Base-by-base conservation (phyloP, 106 monocot genomes). In the Ottelia alismoides region DNA sequence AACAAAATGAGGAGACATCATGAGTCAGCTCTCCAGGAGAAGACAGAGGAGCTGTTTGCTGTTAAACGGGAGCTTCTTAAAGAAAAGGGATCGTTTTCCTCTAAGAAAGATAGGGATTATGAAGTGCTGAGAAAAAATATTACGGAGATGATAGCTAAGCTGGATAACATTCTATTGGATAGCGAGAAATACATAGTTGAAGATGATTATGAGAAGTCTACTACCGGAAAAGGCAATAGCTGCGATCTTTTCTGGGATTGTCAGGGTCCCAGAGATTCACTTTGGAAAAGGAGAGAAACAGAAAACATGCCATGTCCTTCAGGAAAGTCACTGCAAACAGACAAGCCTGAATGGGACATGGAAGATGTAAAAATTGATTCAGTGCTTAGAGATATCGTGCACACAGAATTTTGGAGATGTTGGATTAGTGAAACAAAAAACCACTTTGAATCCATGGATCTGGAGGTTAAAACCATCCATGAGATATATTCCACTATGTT, bases 31-130 rank as follows among this genome's bases (percentile, higher is more conserved):
- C 65, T 98, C 62, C 82, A 82, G 28, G 85, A 90, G 74, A 90
- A 77, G 55, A 98, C 98, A 17, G 98, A 98, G 61, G 89, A 89
- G 49, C 56, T 90, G 56, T 98, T 98, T 54, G 68, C 53, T 18
- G 64, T 77, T 11, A 90, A 90, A 48, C 63, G 98, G 28, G 79
- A 90, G 54, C 74, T 80, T 44, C 72, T 77, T 19, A 89, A 75
- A 60, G 85, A 82, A 49, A 90, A 66, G 65, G 82, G 67, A 47
- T 70, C 70, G 10, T 61, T 47, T 19, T 65, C 69, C 52, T 64
- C 67, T 27, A 84, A 55, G 57, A 98, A 76, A 70, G 82, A 90
- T 53, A 84, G 71, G 61, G 94, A 96, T 19, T 53, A 72, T 57
- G 90, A 90, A 53, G 12, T 67, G 46, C 52, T 90, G 31, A 86